Conservation (phyloP, 352 stramenopile genomes). For the Salisapilia sapeloensis region DNA sequence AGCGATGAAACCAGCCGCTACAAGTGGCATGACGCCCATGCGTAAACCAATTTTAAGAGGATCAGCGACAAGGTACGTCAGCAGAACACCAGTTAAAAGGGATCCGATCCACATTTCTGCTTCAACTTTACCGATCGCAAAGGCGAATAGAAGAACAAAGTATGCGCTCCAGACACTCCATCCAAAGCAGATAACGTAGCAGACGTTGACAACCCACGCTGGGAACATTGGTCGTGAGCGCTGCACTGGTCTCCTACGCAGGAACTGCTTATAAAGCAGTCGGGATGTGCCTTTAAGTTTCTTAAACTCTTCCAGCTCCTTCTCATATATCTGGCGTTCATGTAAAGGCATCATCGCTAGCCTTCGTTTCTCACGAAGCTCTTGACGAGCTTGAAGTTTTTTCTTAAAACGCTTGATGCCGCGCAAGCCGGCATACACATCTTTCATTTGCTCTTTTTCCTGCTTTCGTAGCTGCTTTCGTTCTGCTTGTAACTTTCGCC, state of each 20-base stretch:
- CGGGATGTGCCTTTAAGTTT: conserved; percentile 43
- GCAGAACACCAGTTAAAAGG: conserved; percentile 23
- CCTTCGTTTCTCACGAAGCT: conserved; percentile 14
- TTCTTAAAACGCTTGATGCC: conserved; percentile 42
- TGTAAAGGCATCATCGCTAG: conserved; percentile 30
- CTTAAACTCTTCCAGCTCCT: conserved; percentile 36
- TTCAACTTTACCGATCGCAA: conserved; percentile 35
- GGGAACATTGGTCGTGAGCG: conserved; percentile 40
- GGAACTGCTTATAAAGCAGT: conserved; percentile 56
- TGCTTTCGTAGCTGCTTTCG: conserved; percentile 17
- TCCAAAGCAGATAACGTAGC: conserved; percentile 29
- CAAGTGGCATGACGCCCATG: conserved; percentile 47
- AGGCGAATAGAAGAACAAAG: conserved; percentile 58
- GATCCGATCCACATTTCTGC: conserved; percentile 47
- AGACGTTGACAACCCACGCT: conserved; percentile 56
- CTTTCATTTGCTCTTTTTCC: conserved; percentile 17
- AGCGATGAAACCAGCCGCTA: conserved; percentile 27
- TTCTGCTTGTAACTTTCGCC: conserved; percentile 10
- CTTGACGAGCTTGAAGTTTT: conserved; percentile 24
- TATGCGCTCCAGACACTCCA: conserved; percentile 42
- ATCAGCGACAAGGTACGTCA: conserved; percentile 45
- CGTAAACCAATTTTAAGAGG: conserved; percentile 55
- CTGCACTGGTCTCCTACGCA: conserved; percentile 28
- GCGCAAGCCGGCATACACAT: conserved; percentile 17
- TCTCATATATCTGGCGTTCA: conserved; percentile 33